phyloP scores from a whole-genome alignment of 2,329 filamentous ascomycete species.

The Arthroderma sp. region DNA sequence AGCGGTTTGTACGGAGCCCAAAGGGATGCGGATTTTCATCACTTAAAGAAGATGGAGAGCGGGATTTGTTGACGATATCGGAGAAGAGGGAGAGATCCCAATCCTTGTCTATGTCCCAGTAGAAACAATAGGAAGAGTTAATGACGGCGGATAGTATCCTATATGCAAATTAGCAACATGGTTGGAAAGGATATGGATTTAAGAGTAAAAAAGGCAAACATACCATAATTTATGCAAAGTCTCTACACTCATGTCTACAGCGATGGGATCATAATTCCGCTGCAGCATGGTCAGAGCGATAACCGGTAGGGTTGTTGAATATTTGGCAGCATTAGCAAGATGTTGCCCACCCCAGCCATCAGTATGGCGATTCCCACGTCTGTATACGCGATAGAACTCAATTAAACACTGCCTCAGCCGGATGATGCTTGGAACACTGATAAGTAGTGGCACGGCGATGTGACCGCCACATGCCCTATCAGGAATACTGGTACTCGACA shows the following conservation, averaged over 20 bases:
- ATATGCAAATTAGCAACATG: neutral
- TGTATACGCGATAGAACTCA: slow-evolving; percentile 63
- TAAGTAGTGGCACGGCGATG: slow-evolving; percentile 69
- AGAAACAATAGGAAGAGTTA: slow-evolving; percentile 93
- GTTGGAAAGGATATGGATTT: too few relatives aligned
- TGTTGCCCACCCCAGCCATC: slow-evolving; percentile 72
- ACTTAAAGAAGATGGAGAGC: neutral
- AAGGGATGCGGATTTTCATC: slow-evolving; percentile 45
- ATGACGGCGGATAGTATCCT: slow-evolving; percentile 64
- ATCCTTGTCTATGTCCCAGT: slow-evolving; percentile 93
- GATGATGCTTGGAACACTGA: slow-evolving; percentile 71
- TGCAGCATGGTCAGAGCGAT: slow-evolving; percentile 68
- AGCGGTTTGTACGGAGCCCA: slow-evolving; percentile 62
- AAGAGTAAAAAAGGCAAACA: slow-evolving; percentile 14
- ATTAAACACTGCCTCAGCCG: slow-evolving; percentile 85
- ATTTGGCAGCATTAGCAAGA: slow-evolving; percentile 87
- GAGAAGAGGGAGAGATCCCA: slow-evolving; percentile 87
- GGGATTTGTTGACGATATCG: slow-evolving; percentile 41
- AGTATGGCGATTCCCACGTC: slow-evolving; percentile 33
- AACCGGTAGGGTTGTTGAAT: slow-evolving; percentile 86
- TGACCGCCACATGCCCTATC: slow-evolving; percentile 70
- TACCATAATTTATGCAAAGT: slow-evolving; percentile 46
- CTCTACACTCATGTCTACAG: slow-evolving; percentile 43
- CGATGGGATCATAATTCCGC: slow-evolving; percentile 46
- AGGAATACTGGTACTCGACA: slow-evolving; percentile 66